Percentiles rank a stretch among this genome's conserved stretches.
Evolutionary conservation across 495 filamentous ascomycete species (phyloP).

Genomic region (Podospora appendiculata): DNA sequence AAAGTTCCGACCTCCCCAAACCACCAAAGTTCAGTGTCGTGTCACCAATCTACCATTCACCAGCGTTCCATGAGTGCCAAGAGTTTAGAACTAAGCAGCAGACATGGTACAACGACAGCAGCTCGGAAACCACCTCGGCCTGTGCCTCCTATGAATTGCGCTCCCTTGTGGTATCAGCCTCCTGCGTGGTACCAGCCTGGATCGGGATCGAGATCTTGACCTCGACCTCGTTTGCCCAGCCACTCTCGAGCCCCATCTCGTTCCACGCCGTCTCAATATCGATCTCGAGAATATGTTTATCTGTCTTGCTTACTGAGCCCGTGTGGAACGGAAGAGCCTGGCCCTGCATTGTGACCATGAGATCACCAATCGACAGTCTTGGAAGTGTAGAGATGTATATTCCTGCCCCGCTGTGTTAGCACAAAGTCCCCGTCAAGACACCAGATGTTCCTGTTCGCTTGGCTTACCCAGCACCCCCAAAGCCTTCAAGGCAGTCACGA

Average conservation of each 20-base stretch:
- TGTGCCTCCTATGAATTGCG: too few relatives aligned
- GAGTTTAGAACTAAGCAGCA: too few relatives aligned
- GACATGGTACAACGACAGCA: too few relatives aligned
- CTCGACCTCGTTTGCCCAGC: constrained; percentile 79
- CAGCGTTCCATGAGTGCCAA: too few relatives aligned
- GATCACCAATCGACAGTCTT: constrained; percentile 50
- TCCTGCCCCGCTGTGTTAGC: constrained; percentile 28
- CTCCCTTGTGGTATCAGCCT: too few relatives aligned
- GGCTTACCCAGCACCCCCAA: constrained; percentile 67
- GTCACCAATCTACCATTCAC: too few relatives aligned
- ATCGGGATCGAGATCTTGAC: constrained; percentile 45
- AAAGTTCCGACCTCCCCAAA: too few relatives aligned
- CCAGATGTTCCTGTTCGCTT: too few relatives aligned
- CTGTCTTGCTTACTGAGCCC: constrained; percentile 48
- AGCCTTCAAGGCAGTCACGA: constrained; percentile 67
- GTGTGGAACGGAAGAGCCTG: constrained; percentile 58
- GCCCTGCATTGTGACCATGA: constrained; percentile 72
- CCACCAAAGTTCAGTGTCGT: too few relatives aligned
- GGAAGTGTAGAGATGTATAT: constrained; percentile 64
- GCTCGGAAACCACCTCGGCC: too few relatives aligned
- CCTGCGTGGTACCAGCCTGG: too few relatives aligned
- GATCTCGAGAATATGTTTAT: constrained; percentile 60
- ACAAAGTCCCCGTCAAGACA: too few relatives aligned
- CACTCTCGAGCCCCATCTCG: constrained; percentile 57
- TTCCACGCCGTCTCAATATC: constrained; percentile 76